phyloP scores from a whole-genome alignment of 1,139 yeast genomes.

The Arxiozyma telluris region DNA sequence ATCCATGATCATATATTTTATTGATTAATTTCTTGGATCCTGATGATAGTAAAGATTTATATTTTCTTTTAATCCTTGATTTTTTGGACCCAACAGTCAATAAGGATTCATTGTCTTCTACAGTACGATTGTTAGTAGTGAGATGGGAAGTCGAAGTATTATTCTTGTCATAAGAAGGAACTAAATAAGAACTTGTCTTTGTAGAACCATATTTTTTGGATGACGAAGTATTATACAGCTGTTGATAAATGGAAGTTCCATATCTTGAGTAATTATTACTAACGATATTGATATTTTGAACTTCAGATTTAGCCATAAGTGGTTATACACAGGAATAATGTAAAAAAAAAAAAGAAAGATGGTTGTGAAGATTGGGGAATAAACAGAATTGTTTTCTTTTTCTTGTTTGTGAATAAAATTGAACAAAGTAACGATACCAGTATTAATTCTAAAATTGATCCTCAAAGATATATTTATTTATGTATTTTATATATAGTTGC shows the following conservation, averaged over 20 bases:
- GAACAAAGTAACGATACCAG: background rate
- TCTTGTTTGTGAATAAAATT: no score
- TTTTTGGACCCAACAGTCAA: constrained; percentile 11
- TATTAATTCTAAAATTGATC: background rate
- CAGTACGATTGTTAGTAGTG: background rate
- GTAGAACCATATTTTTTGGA: background rate
- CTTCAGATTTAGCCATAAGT: background rate
- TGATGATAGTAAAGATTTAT: constrained; percentile 20
- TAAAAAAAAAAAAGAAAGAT: no score
- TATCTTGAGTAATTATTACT: constrained; percentile 24
- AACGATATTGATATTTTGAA: constrained; percentile 17
- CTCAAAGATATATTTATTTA: background rate
- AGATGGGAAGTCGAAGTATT: background rate
- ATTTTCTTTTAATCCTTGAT: constrained; percentile 19
- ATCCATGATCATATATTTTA: constrained; percentile 16
- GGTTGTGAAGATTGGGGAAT: background rate
- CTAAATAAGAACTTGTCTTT: background rate
- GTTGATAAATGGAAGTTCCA: constrained; percentile 25
- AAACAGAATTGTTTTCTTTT: background rate
- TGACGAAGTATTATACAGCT: constrained; percentile 14
- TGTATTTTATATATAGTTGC: no score
- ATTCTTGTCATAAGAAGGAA: background rate
- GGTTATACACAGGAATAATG: background rate
- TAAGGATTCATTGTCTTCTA: constrained; percentile 8
- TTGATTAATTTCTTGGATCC: constrained; percentile 22